Conservation (phyloP, 2,329 filamentous ascomycete species). For the Talaromyces sp. region DNA sequence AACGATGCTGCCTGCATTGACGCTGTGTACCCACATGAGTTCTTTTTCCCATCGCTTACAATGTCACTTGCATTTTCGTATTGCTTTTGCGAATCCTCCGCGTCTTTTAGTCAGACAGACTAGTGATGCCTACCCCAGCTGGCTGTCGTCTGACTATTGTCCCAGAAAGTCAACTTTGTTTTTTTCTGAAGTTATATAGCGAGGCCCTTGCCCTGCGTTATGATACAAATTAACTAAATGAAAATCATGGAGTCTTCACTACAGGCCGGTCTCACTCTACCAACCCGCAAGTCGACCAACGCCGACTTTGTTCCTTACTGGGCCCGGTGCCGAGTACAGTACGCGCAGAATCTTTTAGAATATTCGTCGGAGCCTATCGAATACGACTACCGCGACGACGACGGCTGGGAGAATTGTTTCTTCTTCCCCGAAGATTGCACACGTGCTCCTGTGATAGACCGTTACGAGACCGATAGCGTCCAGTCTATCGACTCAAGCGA, state of each 20-base stretch:
- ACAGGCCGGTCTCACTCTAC: constrained; percentile 14
- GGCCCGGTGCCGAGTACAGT: constrained; percentile 37
- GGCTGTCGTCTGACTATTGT: constrained; percentile 13
- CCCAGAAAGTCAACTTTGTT: neutral
- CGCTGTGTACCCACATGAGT: constrained; percentile 12
- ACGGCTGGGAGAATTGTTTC: constrained; percentile 42
- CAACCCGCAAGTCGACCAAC: constrained; percentile 19
- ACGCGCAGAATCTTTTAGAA: constrained; percentile 40
- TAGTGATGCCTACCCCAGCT: constrained; percentile 4
- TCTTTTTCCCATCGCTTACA: constrained; percentile 1
- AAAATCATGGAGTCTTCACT: constrained; percentile 22
- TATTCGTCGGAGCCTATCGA: constrained; percentile 40
- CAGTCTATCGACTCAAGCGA: constrained; percentile 27
- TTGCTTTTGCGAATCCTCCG: neutral
- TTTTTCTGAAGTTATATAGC: constrained; percentile 10
- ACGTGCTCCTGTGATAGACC: constrained; percentile 29
- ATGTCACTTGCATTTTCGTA: constrained; percentile 1
- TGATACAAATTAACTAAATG: constrained; percentile 12
- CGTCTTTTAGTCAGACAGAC: neutral
- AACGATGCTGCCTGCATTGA: constrained; percentile 7
- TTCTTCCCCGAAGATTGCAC: constrained; percentile 45
- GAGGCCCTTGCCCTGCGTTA: neutral
- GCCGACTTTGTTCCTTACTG: constrained; percentile 35
- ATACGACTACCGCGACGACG: constrained; percentile 42
- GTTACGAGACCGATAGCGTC: constrained; percentile 19